A percentile compares a stretch with the other conserved stretches of the same genome.
Conservation (phyloP, 1,139 yeast genomes). For the Lipomyces yarrowii region DNA sequence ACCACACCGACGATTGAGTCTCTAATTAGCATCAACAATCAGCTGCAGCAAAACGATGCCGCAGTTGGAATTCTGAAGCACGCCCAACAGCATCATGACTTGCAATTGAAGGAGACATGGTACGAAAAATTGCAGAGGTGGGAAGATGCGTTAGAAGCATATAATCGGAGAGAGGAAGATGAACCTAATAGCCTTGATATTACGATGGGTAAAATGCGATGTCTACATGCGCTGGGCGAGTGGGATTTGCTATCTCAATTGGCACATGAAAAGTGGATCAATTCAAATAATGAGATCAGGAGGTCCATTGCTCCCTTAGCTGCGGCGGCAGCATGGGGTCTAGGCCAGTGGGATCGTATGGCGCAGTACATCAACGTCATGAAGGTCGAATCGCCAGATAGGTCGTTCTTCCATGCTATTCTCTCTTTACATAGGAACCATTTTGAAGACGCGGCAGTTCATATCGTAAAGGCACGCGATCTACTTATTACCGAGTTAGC, state of each 20-base stretch:
- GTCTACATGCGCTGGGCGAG: conserved; percentile 95
- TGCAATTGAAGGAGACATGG: conserved; percentile 96
- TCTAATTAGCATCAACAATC: conserved; percentile 88
- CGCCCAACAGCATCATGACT: conserved; percentile 90
- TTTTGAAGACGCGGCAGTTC: conserved; percentile 77
- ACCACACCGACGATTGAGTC: conserved; percentile 91
- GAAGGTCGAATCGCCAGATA: conserved; percentile 91
- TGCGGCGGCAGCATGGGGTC: conserved; percentile 99
- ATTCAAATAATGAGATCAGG: conserved; percentile 69
- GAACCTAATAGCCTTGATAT: conserved; percentile 63
- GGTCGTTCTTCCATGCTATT: conserved; percentile 92
- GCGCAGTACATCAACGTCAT: conserved; percentile 86
- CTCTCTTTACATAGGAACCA: conserved; percentile 82
- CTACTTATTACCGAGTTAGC: conserved; percentile 89
- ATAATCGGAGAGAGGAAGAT: conserved; percentile 58
- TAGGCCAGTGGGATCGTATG: conserved; percentile 96
- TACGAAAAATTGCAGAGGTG: conserved; percentile 94
- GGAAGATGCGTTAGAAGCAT: conserved; percentile 96
- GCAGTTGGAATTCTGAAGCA: conserved; percentile 95
- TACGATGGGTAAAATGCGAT: conserved; percentile 96
- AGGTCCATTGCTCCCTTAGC: conserved; percentile 96
- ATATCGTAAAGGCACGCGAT: conserved; percentile 83
- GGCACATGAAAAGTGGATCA: conserved; percentile 84
- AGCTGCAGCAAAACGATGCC: conserved; percentile 94
- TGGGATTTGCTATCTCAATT: conserved; percentile 92